Conservation (phyloP, 768 basidiomycete species). For the Chiua virens region DNA sequence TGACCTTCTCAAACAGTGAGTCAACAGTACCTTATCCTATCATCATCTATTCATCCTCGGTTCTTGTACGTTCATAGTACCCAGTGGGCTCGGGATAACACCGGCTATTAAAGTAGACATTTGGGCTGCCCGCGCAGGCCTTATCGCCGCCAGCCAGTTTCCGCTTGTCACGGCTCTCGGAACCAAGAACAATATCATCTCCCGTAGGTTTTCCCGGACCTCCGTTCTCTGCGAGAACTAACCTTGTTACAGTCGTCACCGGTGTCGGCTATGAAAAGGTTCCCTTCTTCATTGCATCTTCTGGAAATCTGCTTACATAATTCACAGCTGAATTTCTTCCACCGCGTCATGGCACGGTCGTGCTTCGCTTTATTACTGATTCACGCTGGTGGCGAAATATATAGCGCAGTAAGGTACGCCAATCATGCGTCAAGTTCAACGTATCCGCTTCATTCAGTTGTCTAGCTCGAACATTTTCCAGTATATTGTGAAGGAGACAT, state of each 20-base stretch:
- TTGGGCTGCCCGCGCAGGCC: slow-evolving; percentile 33
- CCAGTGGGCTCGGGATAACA: slow-evolving; percentile 7
- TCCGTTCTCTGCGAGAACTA: neutral
- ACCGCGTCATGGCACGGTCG: slow-evolving; percentile 50
- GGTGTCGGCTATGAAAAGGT: slow-evolving; percentile 32
- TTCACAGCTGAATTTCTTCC: slow-evolving; percentile 40
- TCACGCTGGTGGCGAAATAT: slow-evolving; percentile 37
- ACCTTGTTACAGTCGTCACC: slow-evolving; percentile 23
- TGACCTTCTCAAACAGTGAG: slow-evolving; percentile 49
- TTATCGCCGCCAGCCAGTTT: slow-evolving; percentile 37
- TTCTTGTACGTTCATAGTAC: neutral
- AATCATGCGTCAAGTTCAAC: too few relatives aligned
- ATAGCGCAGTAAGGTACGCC: slow-evolving; percentile 3
- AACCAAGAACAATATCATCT: slow-evolving; percentile 50
- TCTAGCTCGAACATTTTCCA: neutral
- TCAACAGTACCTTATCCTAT: neutral
- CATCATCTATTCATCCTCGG: neutral
- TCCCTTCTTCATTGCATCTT: neutral
- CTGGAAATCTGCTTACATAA: neutral
- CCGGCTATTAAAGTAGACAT: slow-evolving; percentile 5
- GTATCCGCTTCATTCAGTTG: neutral
- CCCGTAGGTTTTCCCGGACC: slow-evolving; percentile 25
- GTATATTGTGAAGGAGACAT: slow-evolving; percentile 2
- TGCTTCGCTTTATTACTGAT: slow-evolving; percentile 49
- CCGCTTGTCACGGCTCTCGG: slow-evolving; percentile 46